Conservation (phyloP, 257 asterid genomes). For the Phtheirospermum japonicum region DNA sequence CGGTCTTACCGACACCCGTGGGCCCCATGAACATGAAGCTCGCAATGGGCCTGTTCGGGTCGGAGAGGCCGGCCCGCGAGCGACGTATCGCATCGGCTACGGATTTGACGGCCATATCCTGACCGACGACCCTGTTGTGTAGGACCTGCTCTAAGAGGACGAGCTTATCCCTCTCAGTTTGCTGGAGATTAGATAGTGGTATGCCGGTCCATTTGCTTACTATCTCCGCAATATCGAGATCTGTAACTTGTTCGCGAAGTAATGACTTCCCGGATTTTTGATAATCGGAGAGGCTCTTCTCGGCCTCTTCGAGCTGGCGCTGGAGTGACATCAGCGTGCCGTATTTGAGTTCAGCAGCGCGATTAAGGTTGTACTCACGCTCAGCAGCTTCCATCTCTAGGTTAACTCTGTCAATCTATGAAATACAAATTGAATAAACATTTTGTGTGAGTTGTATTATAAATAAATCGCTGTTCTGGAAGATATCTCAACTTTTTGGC, state of each 20-base stretch:
- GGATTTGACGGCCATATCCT: constrained; percentile 83
- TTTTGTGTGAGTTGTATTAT: background rate
- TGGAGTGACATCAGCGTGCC: constrained; percentile 84
- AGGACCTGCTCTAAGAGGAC: constrained; percentile 72
- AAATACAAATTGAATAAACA: constrained; percentile 11
- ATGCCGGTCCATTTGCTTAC: constrained; percentile 97
- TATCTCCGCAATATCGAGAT: constrained; percentile 78
- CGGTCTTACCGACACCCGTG: constrained; percentile 94
- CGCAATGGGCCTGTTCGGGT: constrained; percentile 87
- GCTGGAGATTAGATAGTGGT: constrained; percentile 90
- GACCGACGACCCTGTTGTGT: constrained; percentile 84
- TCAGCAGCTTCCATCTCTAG: constrained; percentile 96
- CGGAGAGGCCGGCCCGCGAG: constrained; percentile 90
- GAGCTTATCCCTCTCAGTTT: constrained; percentile 87
- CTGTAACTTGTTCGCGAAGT: constrained; percentile 85
- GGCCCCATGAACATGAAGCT: constrained; percentile 99
- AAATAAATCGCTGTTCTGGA: background rate
- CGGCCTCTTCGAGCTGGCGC: constrained; percentile 81
- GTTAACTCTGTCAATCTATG: constrained; percentile 86
- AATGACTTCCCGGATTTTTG: constrained; percentile 66
- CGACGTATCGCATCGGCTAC: constrained; percentile 96
- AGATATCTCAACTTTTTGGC: constrained; percentile 9
- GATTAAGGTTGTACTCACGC: constrained; percentile 87
- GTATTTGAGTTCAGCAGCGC: constrained; percentile 89
- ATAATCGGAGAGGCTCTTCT: constrained; percentile 63